Conservation (phyloP, 148 eudicot genomes). For the Vaccinium macrocarpon region DNA sequence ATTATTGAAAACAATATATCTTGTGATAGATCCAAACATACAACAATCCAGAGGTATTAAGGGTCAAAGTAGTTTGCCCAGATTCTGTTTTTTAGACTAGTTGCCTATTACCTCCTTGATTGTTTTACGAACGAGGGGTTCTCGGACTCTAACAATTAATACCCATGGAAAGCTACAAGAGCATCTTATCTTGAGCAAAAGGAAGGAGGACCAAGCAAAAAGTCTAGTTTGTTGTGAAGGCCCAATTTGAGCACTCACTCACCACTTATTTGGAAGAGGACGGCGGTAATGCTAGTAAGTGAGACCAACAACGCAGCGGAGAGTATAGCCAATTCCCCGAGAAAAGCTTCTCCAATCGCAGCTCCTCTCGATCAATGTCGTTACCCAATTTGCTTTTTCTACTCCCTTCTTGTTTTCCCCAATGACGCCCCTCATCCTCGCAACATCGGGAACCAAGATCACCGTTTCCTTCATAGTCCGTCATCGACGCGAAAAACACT, state of each 20-base stretch:
- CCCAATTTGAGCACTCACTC: not conserved
- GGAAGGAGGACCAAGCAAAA: not conserved
- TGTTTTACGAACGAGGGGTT: not conserved
- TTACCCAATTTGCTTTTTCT: not conserved
- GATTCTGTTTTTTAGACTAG: not conserved
- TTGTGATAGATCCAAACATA: not conserved
- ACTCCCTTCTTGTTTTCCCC: not conserved
- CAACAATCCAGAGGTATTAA: not conserved
- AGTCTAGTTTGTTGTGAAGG: not conserved
- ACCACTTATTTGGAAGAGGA: conserved; percentile 81
- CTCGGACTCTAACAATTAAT: not conserved
- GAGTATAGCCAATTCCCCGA: conserved; percentile 47
- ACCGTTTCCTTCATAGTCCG: no score
- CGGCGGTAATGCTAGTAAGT: conserved; percentile 72
- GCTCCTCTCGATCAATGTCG: conserved; percentile 4
- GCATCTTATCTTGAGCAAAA: not conserved
- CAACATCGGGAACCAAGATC: not conserved
- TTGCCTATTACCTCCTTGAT: not conserved
- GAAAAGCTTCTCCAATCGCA: conserved; percentile 21
- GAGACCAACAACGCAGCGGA: conserved; percentile 78
- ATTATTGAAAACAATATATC: not conserved
- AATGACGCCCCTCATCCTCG: not conserved
- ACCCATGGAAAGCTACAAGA: not conserved
- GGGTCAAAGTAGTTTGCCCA: not conserved
- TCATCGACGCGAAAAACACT: not conserved